Percentiles rank a stretch among this genome's conserved stretches.
Evolutionary conservation across 2,329 filamentous ascomycete species (phyloP).

Genomic region (Berkeleyomyces basicola): DNA sequence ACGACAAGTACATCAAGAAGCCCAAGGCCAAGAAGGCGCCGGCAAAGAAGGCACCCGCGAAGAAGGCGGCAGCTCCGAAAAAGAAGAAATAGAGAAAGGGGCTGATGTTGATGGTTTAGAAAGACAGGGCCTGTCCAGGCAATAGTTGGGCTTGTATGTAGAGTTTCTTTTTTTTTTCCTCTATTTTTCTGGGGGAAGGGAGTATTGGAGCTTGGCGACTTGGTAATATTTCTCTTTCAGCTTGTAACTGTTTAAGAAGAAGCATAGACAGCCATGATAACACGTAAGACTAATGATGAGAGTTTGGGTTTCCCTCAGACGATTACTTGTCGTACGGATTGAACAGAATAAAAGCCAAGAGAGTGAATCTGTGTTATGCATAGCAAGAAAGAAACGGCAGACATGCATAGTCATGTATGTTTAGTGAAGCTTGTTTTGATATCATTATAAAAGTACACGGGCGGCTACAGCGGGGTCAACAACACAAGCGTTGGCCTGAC

Average conservation of each 20-base stretch:
- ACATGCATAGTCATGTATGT: background rate
- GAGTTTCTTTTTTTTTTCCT: background rate
- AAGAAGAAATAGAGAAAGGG: conserved; percentile 14
- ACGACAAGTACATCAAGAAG: conserved; percentile 91
- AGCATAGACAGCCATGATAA: too few species aligned
- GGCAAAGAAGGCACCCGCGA: conserved; percentile 28
- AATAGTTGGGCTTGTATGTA: background rate
- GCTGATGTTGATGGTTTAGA: background rate
- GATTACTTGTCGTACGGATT: background rate
- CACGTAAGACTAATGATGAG: background rate
- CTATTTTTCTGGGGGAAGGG: too few species aligned
- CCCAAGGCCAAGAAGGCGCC: conserved; percentile 53
- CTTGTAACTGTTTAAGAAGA: too few species aligned
- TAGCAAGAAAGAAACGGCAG: background rate
- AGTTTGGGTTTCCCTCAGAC: background rate
- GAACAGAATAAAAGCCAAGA: background rate
- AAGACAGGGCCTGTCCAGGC: background rate
- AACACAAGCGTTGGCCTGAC: background rate
- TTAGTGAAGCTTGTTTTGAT: background rate
- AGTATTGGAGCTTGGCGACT: too few species aligned
- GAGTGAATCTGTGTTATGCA: background rate
- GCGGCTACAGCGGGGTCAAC: background rate
- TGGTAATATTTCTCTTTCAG: too few species aligned
- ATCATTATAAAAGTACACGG: conserved; percentile 14
- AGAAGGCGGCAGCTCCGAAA: conserved; percentile 19